phyloP scores from a whole-genome alignment of 805 yeast species.

The Pichia paraexigua region DNA sequence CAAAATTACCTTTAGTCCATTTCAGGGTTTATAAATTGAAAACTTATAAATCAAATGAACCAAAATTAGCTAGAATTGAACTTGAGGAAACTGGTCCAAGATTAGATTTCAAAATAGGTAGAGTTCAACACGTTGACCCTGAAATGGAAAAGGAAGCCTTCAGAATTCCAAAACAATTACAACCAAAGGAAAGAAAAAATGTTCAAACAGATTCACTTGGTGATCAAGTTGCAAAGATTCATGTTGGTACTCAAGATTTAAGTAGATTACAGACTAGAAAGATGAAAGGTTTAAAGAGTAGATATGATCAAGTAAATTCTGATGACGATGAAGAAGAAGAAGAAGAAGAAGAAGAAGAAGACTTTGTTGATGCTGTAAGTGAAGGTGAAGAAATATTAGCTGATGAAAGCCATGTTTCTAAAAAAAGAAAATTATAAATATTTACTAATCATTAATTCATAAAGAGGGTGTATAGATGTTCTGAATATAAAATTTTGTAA shows the following conservation, averaged over 20 bases:
- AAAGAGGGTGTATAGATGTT: background rate
- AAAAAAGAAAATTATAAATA: conserved; percentile 19
- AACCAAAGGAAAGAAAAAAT: conserved; percentile 80
- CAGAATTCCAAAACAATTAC: conserved; percentile 72
- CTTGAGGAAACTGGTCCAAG: conserved; percentile 94
- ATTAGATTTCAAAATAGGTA: conserved; percentile 84
- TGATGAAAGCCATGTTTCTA: conserved; percentile 17
- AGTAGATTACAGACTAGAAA: conserved; percentile 88
- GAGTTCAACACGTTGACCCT: conserved; percentile 72
- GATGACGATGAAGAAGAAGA: conserved; percentile 26
- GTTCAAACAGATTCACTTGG: conserved; percentile 84
- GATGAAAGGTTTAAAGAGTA: conserved; percentile 94
- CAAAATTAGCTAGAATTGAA: conserved; percentile 90
- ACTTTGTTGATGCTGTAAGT: conserved; percentile 21
- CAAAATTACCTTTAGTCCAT: conserved; percentile 66
- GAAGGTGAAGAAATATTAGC: conserved; percentile 6
- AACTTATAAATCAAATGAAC: conserved; percentile 67
- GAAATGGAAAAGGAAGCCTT: conserved; percentile 88
- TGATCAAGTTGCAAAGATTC: conserved; percentile 94
- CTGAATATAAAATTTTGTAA: background rate
- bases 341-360: conserved; percentile 14
- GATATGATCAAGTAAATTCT: conserved; percentile 61
- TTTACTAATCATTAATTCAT: background rate
- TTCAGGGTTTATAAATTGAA: conserved; percentile 88
- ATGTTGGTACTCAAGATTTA: conserved; percentile 92